Evolutionary conservation across 306 rosid genomes (phyloP).

Genomic region (Bauhinia variegata): DNA sequence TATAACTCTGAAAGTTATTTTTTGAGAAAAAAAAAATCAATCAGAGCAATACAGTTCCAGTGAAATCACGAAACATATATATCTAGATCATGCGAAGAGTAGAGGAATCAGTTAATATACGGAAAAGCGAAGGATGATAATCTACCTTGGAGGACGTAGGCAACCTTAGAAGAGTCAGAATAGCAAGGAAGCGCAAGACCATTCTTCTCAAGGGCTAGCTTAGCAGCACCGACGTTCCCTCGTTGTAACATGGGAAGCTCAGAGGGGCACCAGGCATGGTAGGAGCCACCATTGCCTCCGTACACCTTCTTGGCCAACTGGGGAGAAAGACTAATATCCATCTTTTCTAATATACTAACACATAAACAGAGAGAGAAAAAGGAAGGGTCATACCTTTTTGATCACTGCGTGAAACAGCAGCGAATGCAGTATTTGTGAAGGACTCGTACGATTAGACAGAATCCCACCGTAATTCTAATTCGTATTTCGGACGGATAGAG

Average conservation of each 20-base stretch:
- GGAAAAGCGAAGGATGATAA: background rate
- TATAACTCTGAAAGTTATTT: too few species aligned
- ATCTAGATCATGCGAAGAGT: background rate
- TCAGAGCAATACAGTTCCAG: background rate
- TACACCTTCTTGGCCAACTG: conserved; percentile 62
- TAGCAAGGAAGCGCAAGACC: conserved; percentile 77
- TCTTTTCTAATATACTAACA: conserved; percentile 25
- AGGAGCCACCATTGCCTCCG: conserved; percentile 69
- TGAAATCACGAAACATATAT: background rate
- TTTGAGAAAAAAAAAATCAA: background rate
- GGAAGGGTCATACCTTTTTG: background rate
- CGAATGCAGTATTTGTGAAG: background rate
- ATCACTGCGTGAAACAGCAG: too few species aligned
- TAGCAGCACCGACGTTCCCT: conserved; percentile 79
- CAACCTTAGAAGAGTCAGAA: conserved; percentile 77
- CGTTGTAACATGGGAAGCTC: conserved; percentile 75
- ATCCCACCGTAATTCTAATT: background rate
- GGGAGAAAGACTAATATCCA: conserved; percentile 81
- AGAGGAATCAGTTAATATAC: background rate
- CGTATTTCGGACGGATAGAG: background rate
- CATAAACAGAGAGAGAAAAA: conserved; percentile 17
- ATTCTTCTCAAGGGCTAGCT: conserved; percentile 68
- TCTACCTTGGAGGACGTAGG: conserved; percentile 79
- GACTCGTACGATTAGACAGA: background rate
- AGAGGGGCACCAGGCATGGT: conserved; percentile 67